Conservation (phyloP, 805 yeast species). For the Yarrowia alimentaria region DNA sequence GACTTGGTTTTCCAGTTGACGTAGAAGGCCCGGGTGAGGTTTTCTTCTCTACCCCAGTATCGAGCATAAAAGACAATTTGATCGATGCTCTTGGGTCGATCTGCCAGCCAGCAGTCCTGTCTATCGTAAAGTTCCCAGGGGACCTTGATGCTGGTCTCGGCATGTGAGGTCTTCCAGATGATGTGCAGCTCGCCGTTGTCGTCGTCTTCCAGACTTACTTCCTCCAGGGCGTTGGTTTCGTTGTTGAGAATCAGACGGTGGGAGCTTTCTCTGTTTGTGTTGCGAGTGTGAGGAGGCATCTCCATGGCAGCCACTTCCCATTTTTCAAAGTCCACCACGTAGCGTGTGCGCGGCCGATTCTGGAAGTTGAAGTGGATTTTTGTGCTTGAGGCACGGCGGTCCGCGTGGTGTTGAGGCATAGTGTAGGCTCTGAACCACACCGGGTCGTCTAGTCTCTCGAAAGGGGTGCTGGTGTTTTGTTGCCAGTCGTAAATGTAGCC, state of each 20-base stretch:
- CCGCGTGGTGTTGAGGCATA: no score
- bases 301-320: conserved; percentile 13
- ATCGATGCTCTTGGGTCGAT: conserved; percentile 2
- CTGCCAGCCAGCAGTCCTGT: conserved; percentile 12
- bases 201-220: neutral
- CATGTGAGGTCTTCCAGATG: conserved; percentile 2
- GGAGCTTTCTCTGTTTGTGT: neutral
- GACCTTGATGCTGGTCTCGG: neutral
- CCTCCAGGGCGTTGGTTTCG: conserved; percentile 1
- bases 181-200: neutral
- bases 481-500: no score
- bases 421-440: no score
- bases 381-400: no score
- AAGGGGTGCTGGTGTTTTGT: no score
- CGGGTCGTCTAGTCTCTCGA: no score
- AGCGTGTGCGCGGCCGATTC: neutral
- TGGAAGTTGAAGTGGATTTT: conserved; percentile 20
- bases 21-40: neutral
- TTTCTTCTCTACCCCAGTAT: no score
- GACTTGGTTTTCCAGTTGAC: conserved; percentile 2
- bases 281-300: neutral
- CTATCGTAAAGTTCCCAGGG: neutral
- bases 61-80: conserved; percentile 5
- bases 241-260: conserved; percentile 5
- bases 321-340: conserved; percentile 7